Conservation (phyloP, 805 yeast species). For the Peterozyma toletana region DNA sequence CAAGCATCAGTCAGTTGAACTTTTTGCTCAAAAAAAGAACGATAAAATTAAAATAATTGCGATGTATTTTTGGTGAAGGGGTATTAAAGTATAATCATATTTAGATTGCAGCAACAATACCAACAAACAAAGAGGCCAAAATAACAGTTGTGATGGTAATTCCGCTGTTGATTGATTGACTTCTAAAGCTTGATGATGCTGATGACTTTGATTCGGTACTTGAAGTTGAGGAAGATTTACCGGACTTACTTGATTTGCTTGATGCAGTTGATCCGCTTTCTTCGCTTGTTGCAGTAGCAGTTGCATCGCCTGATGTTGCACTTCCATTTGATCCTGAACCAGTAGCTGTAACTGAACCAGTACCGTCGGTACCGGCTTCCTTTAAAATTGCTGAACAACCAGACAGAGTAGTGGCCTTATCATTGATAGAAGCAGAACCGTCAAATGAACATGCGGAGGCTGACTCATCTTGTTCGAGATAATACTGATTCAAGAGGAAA, state of each 20-base stretch:
- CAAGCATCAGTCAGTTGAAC: no score
- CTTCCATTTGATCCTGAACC: conserved; percentile 33
- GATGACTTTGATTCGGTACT: conserved; percentile 16
- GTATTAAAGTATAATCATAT: no score
- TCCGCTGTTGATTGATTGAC: conserved; percentile 6
- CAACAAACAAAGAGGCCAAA: no score
- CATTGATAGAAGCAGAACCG: conserved; percentile 56
- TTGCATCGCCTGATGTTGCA: conserved; percentile 19
- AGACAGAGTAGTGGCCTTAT: conserved; percentile 33
- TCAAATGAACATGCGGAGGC: conserved; percentile 60
- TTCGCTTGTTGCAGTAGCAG: conserved; percentile 24
- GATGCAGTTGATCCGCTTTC: conserved; percentile 25
- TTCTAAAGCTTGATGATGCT: conserved; percentile 15
- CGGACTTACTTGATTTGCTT: conserved; percentile 11
- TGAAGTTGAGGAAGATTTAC: conserved; percentile 16
- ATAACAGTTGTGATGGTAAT: no score
- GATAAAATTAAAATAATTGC: no score
- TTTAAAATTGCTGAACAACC: conserved; percentile 43
- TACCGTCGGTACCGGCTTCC: conserved; percentile 67
- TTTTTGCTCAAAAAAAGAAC: no score
- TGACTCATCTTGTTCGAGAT: conserved; percentile 33
- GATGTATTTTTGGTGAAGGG: no score
- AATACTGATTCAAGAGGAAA: conserved; percentile 60
- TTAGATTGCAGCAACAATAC: no score
- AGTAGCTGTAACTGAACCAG: conserved; percentile 46